Conservation (phyloP, 306 rosid genomes). For the Ochetophila trinervis region DNA sequence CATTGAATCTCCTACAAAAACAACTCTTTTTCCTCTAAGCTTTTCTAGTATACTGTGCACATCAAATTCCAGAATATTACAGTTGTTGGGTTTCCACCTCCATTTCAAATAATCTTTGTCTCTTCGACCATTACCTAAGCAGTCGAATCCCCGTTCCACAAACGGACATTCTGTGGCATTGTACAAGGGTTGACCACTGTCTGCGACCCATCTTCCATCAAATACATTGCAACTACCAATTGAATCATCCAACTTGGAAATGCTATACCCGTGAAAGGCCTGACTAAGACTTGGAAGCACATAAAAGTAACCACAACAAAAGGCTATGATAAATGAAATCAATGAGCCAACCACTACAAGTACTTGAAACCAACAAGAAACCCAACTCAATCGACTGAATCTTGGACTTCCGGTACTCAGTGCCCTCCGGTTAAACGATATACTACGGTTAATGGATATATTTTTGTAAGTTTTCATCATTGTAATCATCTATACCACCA, state of each 20-base stretch:
- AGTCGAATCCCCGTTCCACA: constrained; percentile 73
- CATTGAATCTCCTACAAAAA: constrained; percentile 91
- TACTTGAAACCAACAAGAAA: constrained; percentile 44
- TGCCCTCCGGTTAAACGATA: constrained; percentile 43
- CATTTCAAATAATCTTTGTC: constrained; percentile 63
- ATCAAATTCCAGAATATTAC: constrained; percentile 53
- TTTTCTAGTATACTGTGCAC: constrained; percentile 48
- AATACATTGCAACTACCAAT: constrained; percentile 46
- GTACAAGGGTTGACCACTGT: constrained; percentile 50
- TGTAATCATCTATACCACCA: constrained; percentile 30
- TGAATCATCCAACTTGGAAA: constrained; percentile 29
- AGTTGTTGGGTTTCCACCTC: constrained; percentile 72
- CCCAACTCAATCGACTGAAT: constrained; percentile 41
- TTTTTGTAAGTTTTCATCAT: constrained; percentile 48
- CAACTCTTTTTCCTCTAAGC: constrained; percentile 64
- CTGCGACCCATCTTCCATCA: constrained; percentile 65
- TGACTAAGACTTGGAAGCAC: constrained; percentile 55
- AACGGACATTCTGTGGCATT: constrained; percentile 83
- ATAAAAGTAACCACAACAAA: constrained; percentile 55
- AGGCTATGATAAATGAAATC: constrained; percentile 55
- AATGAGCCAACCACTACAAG: constrained; percentile 48
- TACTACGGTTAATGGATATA: constrained; percentile 22
- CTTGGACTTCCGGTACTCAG: constrained; percentile 43
- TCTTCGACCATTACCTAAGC: constrained; percentile 65
- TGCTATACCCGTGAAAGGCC: constrained; percentile 34